Evolutionary conservation across 108 stramenopile genomes (phyloP).

Genomic region (Skeletonema potamos): DNA sequence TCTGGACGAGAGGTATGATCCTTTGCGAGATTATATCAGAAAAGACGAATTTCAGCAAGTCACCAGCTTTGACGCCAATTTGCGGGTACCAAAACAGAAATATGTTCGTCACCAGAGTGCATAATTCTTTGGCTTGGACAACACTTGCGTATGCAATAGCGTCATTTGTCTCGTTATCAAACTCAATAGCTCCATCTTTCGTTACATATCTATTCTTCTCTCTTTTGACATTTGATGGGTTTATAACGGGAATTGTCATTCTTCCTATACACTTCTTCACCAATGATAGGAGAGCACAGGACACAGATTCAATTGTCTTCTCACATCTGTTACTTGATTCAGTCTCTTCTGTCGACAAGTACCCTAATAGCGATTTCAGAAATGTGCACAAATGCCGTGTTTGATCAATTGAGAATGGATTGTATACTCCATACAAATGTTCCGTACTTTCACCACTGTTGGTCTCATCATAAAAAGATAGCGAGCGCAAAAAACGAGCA

Average conservation of each 20-base stretch:
- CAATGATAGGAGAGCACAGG: slow-evolving; percentile 14
- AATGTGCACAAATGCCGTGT: slow-evolving; percentile 25
- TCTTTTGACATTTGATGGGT: slow-evolving; percentile 17
- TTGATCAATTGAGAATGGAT: slow-evolving; percentile 33
- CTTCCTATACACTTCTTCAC: slow-evolving; percentile 33
- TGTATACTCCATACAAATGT: slow-evolving; percentile 23
- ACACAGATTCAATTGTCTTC: slow-evolving; percentile 7
- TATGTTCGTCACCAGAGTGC: slow-evolving; percentile 48
- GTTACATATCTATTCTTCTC: slow-evolving; percentile 4
- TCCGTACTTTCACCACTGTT: not conserved
- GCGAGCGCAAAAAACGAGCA: slow-evolving; percentile 7
- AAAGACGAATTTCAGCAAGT: slow-evolving; percentile 51
- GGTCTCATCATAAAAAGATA: slow-evolving; percentile 16
- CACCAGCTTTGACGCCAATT: slow-evolving; percentile 20
- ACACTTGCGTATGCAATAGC: slow-evolving; percentile 41
- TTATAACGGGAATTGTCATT: slow-evolving; percentile 50
- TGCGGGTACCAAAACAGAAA: slow-evolving; percentile 58
- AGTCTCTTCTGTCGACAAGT: slow-evolving; percentile 4
- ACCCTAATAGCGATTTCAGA: slow-evolving; percentile 22
- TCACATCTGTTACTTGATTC: not conserved
- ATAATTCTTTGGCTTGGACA: slow-evolving; percentile 43
- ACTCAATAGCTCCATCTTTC: slow-evolving; percentile 11
- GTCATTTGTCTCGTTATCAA: slow-evolving; percentile 24
- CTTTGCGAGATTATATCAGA: slow-evolving; percentile 53
- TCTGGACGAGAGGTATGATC: slow-evolving; percentile 28